These are phyloP conservation scores for Colletotrichum limetticola DNA, from an alignment of 2,329 filamentous ascomycete genomes.

Conservation along the genomic window DNA sequence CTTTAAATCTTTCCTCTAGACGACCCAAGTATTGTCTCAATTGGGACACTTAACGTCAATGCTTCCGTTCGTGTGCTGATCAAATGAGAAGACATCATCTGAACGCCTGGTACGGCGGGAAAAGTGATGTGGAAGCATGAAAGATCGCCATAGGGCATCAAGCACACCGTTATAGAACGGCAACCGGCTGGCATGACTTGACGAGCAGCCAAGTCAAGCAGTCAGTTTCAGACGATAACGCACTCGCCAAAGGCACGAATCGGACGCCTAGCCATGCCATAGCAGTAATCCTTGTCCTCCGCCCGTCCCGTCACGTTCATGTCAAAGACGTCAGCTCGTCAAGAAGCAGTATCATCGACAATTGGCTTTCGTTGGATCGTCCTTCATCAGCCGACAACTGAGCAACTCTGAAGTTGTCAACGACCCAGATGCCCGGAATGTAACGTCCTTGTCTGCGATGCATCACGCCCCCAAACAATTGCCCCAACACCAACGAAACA, in stretches of 20 bases:
- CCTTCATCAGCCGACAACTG: not conserved
- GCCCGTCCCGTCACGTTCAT: not conserved
- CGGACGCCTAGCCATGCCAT: not conserved
- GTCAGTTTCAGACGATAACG: not conserved
- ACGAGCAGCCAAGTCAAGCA: not conserved
- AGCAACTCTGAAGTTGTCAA: not conserved
- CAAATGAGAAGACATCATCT: not conserved
- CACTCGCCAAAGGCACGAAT: not conserved
- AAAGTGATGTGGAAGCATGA: not conserved
- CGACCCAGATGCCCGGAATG: conserved; percentile 5
- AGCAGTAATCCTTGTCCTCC: not conserved
- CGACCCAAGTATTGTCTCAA: not conserved
- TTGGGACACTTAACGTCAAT: not conserved
- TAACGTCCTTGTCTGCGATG: not conserved
- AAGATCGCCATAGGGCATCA: not conserved
- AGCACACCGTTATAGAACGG: not conserved
- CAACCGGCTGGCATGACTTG: not conserved
- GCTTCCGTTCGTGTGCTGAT: not conserved
- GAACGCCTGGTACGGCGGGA: not conserved
- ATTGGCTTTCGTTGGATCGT: conserved; percentile 9
- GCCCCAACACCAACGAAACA: conserved; percentile 22
- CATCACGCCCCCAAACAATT: not conserved
- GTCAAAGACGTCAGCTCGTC: not conserved
- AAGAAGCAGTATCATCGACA: not conserved
- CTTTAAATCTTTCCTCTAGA: not conserved